phyloP scores from a whole-genome alignment of 257 asterid species.

The Dorcoceras hygrometricum region DNA sequence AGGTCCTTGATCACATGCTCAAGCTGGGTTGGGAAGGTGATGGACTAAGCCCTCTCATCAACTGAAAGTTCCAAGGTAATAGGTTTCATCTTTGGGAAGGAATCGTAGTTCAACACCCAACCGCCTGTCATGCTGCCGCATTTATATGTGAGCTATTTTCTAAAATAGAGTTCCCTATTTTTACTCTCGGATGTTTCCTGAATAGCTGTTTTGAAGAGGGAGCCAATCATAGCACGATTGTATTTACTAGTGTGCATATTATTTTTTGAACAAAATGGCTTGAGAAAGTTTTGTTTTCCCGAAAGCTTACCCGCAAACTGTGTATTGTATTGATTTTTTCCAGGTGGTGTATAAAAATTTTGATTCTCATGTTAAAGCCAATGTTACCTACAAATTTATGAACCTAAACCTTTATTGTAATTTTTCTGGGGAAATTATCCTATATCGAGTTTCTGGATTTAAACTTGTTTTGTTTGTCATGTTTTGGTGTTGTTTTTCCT shows the following conservation, averaged over 20 bases:
- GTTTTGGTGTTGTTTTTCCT: no score
- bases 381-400: no score
- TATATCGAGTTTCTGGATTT: no score
- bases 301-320: background rate
- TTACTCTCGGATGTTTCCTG: background rate
- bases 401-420: background rate
- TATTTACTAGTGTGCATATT: background rate
- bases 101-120: slow-evolving; percentile 20
- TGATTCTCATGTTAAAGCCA: background rate
- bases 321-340: background rate
- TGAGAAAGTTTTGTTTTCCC: background rate
- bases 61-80: slow-evolving; percentile 35
- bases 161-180: slow-evolving; percentile 1
- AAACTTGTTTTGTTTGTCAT: background rate
- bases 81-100: slow-evolving; percentile 10
- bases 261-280: no score
- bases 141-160: slow-evolving; percentile 2
- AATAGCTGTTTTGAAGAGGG: background rate
- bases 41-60: slow-evolving; percentile 76
- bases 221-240: background rate
- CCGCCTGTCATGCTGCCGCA: background rate
- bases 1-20: slow-evolving; percentile 97
- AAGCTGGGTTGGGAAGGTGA: slow-evolving; percentile 99
- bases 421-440: background rate
- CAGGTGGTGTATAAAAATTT: background rate